Evolutionary conservation across 345 rosid species (phyloP).

Genomic region (Murraya koenigii): DNA sequence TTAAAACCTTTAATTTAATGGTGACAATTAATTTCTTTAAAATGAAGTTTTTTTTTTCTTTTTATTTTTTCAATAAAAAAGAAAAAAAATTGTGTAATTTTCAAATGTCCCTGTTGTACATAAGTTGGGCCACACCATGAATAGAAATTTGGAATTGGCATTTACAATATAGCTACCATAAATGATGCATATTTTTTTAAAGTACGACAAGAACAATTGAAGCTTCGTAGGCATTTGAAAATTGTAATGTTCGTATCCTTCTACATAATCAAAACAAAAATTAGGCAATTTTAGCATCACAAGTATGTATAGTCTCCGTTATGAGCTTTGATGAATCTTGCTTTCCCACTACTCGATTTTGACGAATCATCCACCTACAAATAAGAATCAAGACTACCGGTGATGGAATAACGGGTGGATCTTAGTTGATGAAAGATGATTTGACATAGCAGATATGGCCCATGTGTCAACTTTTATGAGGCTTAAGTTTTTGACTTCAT

Average conservation of each 20-base stretch:
- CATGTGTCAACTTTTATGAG: not conserved
- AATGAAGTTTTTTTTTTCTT: no score
- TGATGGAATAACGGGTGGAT: not conserved
- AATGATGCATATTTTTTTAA: not conserved
- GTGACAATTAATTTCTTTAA: no score
- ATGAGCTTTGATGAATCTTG: not conserved
- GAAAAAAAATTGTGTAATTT: no score
- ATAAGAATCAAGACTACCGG: not conserved
- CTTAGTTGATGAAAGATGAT: not conserved
- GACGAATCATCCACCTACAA: not conserved
- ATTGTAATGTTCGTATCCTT: not conserved
- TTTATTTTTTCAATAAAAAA: no score
- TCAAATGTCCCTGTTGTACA: no score
- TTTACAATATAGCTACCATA: not conserved
- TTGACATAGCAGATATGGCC: not conserved
- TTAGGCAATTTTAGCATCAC: not conserved
- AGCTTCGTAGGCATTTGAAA: not conserved
- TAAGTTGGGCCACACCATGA: no score
- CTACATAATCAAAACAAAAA: not conserved
- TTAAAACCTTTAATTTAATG: no score
- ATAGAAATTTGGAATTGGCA: not conserved
- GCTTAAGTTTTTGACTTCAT: not conserved
- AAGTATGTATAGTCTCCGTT: not conserved
- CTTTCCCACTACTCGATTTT: not conserved
- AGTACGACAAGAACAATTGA: not conserved